Conservation (phyloP, 306 rosid genomes). For the Gastrolobium villosum region DNA sequence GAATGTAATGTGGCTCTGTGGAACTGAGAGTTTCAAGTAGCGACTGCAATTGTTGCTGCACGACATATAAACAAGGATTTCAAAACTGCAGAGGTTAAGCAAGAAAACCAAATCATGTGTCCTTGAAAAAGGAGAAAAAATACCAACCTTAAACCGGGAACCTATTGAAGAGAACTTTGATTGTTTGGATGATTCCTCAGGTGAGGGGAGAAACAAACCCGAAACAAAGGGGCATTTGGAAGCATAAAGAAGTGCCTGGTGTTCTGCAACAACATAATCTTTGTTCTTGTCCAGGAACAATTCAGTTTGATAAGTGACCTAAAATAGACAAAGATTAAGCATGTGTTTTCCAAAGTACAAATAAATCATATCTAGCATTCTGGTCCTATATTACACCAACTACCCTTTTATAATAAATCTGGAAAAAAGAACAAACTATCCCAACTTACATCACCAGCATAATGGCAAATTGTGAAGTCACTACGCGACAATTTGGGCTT, state of each 20-base stretch:
- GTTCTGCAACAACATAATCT: conserved; percentile 99
- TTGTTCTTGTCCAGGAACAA: conserved; percentile 99
- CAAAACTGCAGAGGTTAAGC: conserved; percentile 45
- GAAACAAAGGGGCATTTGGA: conserved; percentile 87
- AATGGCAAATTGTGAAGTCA: conserved; percentile 98
- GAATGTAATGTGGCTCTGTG: conserved; percentile 98
- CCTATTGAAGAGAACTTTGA: conserved; percentile 99
- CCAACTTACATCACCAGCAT: conserved; percentile 98
- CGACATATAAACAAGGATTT: conserved; percentile 48
- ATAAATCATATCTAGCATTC: conserved; percentile 43
- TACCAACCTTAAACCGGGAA: conserved; percentile 95
- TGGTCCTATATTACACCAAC: conserved; percentile 44
- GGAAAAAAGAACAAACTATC: conserved; percentile 17
- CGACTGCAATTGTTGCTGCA: conserved; percentile 95
- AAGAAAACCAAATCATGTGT: conserved; percentile 34
- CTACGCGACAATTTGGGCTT: conserved; percentile 93
- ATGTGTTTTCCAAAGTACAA: conserved; percentile 36
- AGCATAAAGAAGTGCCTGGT: conserved; percentile 88
- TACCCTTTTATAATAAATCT: conserved; percentile 19
- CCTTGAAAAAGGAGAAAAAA: background rate
- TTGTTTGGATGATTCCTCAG: conserved; percentile 92
- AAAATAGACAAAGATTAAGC: conserved; percentile 49
- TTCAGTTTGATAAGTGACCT: conserved; percentile 99
- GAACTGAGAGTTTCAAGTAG: conserved; percentile 96
- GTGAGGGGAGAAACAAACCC: conserved; percentile 72